Evolutionary conservation across 306 rosid genomes (phyloP), one percentile per base, ranked within the genome.

Genomic region (Elaeagnus macrophylla): DNA sequence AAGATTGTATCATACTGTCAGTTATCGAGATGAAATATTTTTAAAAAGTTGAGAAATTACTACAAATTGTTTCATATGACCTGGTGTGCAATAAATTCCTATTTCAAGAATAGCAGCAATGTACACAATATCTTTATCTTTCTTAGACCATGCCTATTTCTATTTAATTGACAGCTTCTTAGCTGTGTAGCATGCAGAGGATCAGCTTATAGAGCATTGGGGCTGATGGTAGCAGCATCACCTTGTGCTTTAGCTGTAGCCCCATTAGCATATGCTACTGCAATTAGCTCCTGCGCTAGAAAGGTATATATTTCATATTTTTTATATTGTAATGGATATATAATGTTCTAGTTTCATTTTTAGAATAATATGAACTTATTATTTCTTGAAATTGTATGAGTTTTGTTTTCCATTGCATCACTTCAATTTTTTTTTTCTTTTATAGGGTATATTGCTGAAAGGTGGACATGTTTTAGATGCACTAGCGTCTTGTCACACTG

Each of bases 181-280:
- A 62, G 56, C 62, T 32, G 40, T 75, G 59, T 69, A 91, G 99
- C 88, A 73, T 82, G 93, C 82, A 84, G 99, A 75, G 99, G 99
- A 62, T 91, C 99, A 39, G 66, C 87, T 69, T 91, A 91, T 70
- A 77, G 99, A 74, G 99, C 99, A 39, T 74, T 91, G 66, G 96
- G 88, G 52, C 95, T 91, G 66, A 87, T 91, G 99, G 94, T 91
- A 64, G 99, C 96, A 57, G 99, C 96, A 42, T 91, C 95, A 57
- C 99, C 99, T 20, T 91, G 96, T 79, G 96, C 96, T 59, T 77
- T 91, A 78, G 99, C 99, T 51, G 99, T 81, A 61, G 95, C 99
- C 67, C 99, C 99, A 40, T 71, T 91, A 82, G 95, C 87, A 51
- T 84, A 91, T 65, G 99, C 99, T 61, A 87, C 75, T 74, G 99